Base-by-base conservation (phyloP, 257 asterid species). In the Verbascum thapsus region DNA sequence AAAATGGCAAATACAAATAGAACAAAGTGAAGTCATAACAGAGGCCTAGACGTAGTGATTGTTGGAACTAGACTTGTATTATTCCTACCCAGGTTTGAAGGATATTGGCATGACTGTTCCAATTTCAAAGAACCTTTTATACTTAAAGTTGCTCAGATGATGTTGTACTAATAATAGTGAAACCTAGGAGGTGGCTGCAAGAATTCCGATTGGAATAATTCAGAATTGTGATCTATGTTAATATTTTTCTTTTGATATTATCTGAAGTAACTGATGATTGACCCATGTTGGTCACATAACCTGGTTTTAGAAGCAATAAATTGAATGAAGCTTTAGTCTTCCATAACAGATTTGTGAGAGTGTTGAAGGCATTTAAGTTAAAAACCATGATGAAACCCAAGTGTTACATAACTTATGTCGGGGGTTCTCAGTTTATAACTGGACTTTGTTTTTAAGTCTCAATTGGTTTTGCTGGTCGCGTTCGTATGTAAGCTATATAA, bases 401-500 rank as follows among this genome's bases (percentile, higher is more conserved):
- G 32, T 17, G 49, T 15, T 22, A 43, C 15, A 19, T 35, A 7
- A 43, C 18, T 12, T 74, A 53, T 26, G 54, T 20, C 30, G 53
- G 15, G 34, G 45, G 11, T 45, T 16, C 38, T 53, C 45, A 40
- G 15, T 63, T 48, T 30, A n/a, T 57, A 39, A 42, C 15, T 53
- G 34, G 55, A 9, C 23, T 38, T 37, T 16, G 7, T 12, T 26
- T 43, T 55, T 30, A 16, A 17, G 40, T 48, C 62, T 56, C 19
- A 6, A 38, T 52, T 35, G n/a, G 11, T 58, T 51, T 66, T 5
- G 26, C 53, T 63, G 23, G 50, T 61, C 30, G 16, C 38, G 17
- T 59, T 60, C 20, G 7, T 58, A 23, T 58, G 52, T 34, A 49
- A 57, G 42, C 50, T 53, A 23, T 40, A 63, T 37, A n/a, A 37